phyloP scores from a whole-genome alignment of 139 green algal species.

The Micromonas pusilla region DNA sequence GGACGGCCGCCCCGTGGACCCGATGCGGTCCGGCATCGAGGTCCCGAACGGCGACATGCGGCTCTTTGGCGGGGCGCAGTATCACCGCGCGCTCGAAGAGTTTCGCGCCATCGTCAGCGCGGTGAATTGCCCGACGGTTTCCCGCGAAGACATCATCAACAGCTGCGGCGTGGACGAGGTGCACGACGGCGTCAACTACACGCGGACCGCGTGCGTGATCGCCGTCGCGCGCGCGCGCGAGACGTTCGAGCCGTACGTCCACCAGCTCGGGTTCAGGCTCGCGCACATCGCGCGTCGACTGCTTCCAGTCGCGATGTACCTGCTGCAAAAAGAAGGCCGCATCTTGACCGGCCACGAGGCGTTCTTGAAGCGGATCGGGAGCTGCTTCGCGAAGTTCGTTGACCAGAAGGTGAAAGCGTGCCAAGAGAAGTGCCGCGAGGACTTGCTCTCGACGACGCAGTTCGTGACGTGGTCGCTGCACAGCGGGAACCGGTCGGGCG shows the following conservation, averaged over 20 bases:
- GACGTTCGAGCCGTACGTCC: slow-evolving; percentile 83
- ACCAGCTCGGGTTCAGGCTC: slow-evolving; percentile 85
- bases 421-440: slow-evolving; percentile 60
- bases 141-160: slow-evolving; percentile 89
- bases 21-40: slow-evolving; percentile 27
- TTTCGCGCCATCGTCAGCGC: slow-evolving; percentile 57
- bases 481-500: slow-evolving; percentile 58
- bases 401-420: slow-evolving; percentile 57
- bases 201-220: slow-evolving; percentile 87
- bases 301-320: slow-evolving; percentile 79
- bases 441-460: slow-evolving; percentile 76
- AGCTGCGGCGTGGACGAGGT: slow-evolving; percentile 90
- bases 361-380: slow-evolving; percentile 74
- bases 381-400: slow-evolving; percentile 75
- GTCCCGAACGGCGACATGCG: slow-evolving; percentile 87
- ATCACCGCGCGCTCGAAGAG: slow-evolving; percentile 86
- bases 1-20: slow-evolving; percentile 48
- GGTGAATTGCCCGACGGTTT: slow-evolving; percentile 66
- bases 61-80: slow-evolving; percentile 90
- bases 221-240: slow-evolving; percentile 72
- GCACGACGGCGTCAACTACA: slow-evolving; percentile 94
- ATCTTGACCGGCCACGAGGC: slow-evolving; percentile 75
- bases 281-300: slow-evolving; percentile 78
- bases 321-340: slow-evolving; percentile 67
- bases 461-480: slow-evolving; percentile 92